A percentile compares a stretch with the other conserved stretches of the same genome.
phyloP scores from a whole-genome alignment of 2,329 filamentous ascomycete genomes.

The Aspergillus pseudoterreus region DNA sequence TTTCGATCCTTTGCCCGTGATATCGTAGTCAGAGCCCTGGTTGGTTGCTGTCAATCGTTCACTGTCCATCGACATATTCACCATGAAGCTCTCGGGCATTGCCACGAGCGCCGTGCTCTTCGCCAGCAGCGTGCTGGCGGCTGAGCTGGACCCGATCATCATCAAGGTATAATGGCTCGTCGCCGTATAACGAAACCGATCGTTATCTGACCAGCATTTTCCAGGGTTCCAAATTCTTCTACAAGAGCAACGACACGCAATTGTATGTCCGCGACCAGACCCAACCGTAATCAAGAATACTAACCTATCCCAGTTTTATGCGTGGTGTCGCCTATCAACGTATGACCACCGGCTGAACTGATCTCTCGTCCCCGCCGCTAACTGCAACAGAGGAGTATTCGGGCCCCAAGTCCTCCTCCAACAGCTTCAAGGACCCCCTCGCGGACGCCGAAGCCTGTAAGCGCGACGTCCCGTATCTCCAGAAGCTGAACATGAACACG shows the following conservation, averaged over 20 bases:
- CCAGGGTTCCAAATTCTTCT: conserved; percentile 80
- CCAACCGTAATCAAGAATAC: background rate
- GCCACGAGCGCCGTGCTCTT: conserved; percentile 50
- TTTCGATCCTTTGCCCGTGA: background rate
- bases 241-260: conserved; percentile 69
- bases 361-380: background rate
- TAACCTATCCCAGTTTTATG: conserved; percentile 58
- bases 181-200: background rate
- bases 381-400: conserved; percentile 55
- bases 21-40: background rate
- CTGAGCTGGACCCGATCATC: conserved; percentile 53
- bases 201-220: background rate
- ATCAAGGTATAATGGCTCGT: conserved; percentile 54
- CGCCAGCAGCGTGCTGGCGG: conserved; percentile 44
- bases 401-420: conserved; percentile 49
- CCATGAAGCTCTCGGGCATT: conserved; percentile 50
- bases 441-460: conserved; percentile 66
- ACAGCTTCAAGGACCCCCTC: conserved; percentile 75
- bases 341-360: conserved; percentile 24
- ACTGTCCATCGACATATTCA: conserved; percentile 17
- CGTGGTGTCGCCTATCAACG: conserved; percentile 89
- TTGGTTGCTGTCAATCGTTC: background rate
- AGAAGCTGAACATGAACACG: conserved; percentile 76
- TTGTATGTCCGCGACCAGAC: conserved; percentile 48
- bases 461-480: conserved; percentile 77